Conservation (phyloP, 345 rosid genomes). For the Murraya paniculata region DNA sequence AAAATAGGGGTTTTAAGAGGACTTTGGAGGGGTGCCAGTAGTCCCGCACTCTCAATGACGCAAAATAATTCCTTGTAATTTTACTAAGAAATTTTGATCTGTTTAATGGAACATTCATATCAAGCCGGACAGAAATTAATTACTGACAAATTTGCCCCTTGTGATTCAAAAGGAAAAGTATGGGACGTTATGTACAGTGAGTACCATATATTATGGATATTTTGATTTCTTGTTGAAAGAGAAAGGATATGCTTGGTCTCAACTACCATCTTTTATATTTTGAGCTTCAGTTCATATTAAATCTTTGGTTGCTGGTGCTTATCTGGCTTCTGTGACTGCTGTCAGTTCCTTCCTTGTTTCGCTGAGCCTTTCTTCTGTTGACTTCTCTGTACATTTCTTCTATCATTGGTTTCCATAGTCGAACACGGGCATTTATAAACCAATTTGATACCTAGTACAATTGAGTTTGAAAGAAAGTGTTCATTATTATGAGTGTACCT, state of each 20-base stretch:
- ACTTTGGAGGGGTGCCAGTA: too few relatives aligned
- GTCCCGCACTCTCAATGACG: neutral
- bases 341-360: constrained; percentile 32
- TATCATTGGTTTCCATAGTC: constrained; percentile 97
- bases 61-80: neutral
- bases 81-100: neutral
- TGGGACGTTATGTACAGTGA: constrained; percentile 25
- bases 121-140: neutral
- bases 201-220: constrained; percentile 8
- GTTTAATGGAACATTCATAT: neutral
- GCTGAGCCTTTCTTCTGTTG: constrained; percentile 55
- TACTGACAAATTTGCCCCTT: neutral
- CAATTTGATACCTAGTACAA: constrained; percentile 80
- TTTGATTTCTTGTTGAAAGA: neutral
- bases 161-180: neutral
- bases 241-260: neutral
- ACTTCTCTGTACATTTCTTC: constrained; percentile 93
- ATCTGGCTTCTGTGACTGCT: constrained; percentile 30
- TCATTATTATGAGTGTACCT: neutral
- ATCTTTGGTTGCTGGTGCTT: constrained; percentile 31
- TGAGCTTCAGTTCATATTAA: constrained; percentile 15
- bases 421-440: constrained; percentile 96
- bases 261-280: neutral
- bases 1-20: too few relatives aligned
- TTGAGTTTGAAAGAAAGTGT: neutral